Conservation (phyloP, 2,329 filamentous ascomycete genomes). For the Hirsutella rhossiliensis region DNA sequence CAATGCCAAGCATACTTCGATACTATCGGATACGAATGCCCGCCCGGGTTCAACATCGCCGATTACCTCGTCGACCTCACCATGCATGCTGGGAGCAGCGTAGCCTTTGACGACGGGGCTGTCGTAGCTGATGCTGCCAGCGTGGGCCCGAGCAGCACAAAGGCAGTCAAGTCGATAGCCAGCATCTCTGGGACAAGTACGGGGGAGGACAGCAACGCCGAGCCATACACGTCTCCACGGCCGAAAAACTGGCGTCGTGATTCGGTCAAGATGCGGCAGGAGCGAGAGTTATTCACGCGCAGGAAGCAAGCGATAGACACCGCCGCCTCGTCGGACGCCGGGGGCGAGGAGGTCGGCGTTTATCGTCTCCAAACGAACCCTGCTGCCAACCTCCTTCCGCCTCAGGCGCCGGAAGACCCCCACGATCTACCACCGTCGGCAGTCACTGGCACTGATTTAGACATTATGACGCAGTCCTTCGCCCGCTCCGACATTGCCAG, state of each 20-base stretch:
- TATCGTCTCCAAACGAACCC: conserved; percentile 38
- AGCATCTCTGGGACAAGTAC: conserved; percentile 69
- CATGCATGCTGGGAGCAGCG: conserved; percentile 72
- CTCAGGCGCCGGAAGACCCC: conserved; percentile 56
- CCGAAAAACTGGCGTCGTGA: conserved; percentile 61
- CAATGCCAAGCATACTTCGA: conserved; percentile 91
- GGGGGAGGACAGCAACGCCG: conserved; percentile 52
- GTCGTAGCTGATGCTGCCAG: conserved; percentile 44
- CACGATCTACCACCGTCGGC: conserved; percentile 51
- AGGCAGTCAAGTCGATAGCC: conserved; percentile 80
- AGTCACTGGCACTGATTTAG: conserved; percentile 61
- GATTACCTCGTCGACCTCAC: conserved; percentile 96
- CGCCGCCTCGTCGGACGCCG: conserved; percentile 46
- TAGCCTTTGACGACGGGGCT: conserved; percentile 42
- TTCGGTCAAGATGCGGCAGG: conserved; percentile 76
- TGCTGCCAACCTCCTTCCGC: conserved; percentile 29
- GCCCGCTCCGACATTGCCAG: conserved; percentile 64
- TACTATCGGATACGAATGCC: conserved; percentile 80
- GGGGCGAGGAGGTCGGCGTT: conserved; percentile 34
- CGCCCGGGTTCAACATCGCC: conserved; percentile 95
- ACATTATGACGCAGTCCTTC: conserved; percentile 68
- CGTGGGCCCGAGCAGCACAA: conserved; percentile 74
- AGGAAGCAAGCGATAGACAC: conserved; percentile 54
- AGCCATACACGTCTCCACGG: conserved; percentile 46
- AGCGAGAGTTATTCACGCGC: conserved; percentile 79